Evolutionary conservation across 106 monocot genomes (phyloP), one percentile per base, ranked within the genome.

Genomic region (Allium cepa): DNA sequence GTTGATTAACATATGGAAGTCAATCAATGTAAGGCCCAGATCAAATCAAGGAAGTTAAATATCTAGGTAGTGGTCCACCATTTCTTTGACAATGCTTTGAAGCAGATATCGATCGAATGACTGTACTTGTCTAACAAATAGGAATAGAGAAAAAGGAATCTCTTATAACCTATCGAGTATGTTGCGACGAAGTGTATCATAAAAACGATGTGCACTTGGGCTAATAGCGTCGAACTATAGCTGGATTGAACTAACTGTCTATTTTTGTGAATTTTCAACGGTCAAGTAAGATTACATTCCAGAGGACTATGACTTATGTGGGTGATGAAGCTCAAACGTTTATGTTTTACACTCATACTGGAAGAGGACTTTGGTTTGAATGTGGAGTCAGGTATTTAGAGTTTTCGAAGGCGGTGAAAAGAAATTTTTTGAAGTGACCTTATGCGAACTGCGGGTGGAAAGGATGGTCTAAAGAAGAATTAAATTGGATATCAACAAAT

Each of bases 191-290:
- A 22, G 22, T 22, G 1, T 22, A 22, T 22, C 22, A 22, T 22
- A 22, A 22, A 22, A 22, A 22, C 1, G 22, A 22, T 22, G 1
- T 22, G 22, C 22, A 22, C 22, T 22, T 22, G 22, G 22, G 22
- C 22, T 22, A 22, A 22, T 1, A 22, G 22, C 1, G 22, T 22
- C 22, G 22, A 22, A 22, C 22, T 22, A 22, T 22, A 22, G 22
- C 22, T 22, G 22, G 22, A 22, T 22, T 22, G 22, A 87, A 87
- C 77, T 87, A 79, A 48, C 83, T 82, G 3, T 73, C 86, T 0
- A 73, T 86, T 7, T 28, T 69, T 13, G 70, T 82, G 60, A 2
- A 11, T 6, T 16, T 71, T 6, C 10, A 0, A 3, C 1, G 2
- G 11, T 8, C 27, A 0, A 17, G 13, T 9, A 0, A 13, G 1